Conservation (phyloP, 2,329 filamentous ascomycete species). For the Colletotrichum eleusines region DNA sequence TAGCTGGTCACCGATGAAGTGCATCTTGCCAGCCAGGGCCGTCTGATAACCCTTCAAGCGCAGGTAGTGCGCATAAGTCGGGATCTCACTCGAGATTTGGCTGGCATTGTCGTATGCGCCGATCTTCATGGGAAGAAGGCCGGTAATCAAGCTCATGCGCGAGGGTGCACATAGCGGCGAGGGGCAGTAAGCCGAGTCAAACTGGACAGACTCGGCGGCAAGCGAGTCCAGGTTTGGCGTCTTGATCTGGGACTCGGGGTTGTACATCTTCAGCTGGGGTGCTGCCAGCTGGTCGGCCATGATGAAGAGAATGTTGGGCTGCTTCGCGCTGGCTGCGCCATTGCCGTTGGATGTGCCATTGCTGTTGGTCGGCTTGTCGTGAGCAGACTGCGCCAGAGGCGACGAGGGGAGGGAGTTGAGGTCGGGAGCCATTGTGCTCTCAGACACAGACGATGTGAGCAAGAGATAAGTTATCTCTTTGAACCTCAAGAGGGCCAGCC, state of each 20-base stretch:
- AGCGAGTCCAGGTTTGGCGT: constrained; percentile 90
- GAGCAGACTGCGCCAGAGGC: constrained; percentile 49
- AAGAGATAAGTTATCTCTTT: constrained; percentile 1
- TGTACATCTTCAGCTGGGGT: constrained; percentile 91
- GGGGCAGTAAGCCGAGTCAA: constrained; percentile 94
- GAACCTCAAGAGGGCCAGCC: not conserved
- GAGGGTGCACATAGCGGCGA: constrained; percentile 93
- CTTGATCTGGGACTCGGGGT: constrained; percentile 88
- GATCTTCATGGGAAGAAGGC: constrained; percentile 91
- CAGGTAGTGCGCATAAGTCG: constrained; percentile 93
- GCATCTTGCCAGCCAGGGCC: constrained; percentile 94
- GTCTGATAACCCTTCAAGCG: constrained; percentile 89
- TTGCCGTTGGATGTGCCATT: constrained; percentile 42
- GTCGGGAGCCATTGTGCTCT: constrained; percentile 73
- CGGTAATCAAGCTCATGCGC: constrained; percentile 94
- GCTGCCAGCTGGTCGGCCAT: constrained; percentile 97
- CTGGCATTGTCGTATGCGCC: constrained; percentile 92
- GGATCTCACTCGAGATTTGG: constrained; percentile 84
- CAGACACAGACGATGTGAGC: constrained; percentile 21
- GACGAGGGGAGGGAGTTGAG: constrained; percentile 77
- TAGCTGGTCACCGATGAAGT: constrained; percentile 94
- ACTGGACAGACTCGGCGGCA: constrained; percentile 85
- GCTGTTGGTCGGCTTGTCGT: constrained; percentile 39
- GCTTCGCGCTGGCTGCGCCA: constrained; percentile 46
- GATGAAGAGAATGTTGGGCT: constrained; percentile 75